Base-by-base conservation (phyloP, 2,329 filamentous ascomycete species). In the Talaromyces rugulosus region DNA sequence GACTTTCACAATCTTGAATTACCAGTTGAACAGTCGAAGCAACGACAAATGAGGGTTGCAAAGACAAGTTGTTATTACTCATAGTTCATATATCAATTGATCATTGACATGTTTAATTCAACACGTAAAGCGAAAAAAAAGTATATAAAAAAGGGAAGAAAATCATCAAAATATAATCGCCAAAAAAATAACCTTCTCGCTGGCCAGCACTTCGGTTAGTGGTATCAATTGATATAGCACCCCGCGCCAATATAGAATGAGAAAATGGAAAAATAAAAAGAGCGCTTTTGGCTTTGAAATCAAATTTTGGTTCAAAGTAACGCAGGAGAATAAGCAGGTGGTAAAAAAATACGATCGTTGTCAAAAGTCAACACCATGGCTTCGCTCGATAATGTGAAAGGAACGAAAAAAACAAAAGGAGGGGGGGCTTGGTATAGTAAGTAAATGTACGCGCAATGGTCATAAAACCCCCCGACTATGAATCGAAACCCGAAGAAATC, bases 401-500 rank as follows among this genome's bases (percentile, higher is more conserved):
- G 50, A 23, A 57, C 23, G 23, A 31, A 16, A 30, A 57, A 34
- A 47, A 30, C 28, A 56, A 40, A 28, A 16, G n/a, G 27, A n/a
- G 30, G 27, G 8, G 12, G n/a, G n/a, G 18, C 42, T 18, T 50
- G 40, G 42, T 58, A 33, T 11, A 50, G n/a, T 7, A 50, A 16
- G 40, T 44, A 34, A 34, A 50, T 33, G 11, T 47, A 47, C 44
- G 28, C 14, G n/a, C 28, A 50, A 16, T 53, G 28, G 12, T n/a
- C 18, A 33, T 23, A 50, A 58, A 58, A 30, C 28, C 27, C 42
- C 7, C 53, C 31, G 54, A 27, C 34, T 23, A 27, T 42, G 33
- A 62, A 62, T 56, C 40, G 30, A 18, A 40, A 40, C 14, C 60
- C 56, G 33, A 40, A 54, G 31, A 53, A 42, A 55, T 30, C 16